phyloP scores from a whole-genome alignment of 1,284 basidiomycete genomes.

The Pisolithus thermaeus region DNA sequence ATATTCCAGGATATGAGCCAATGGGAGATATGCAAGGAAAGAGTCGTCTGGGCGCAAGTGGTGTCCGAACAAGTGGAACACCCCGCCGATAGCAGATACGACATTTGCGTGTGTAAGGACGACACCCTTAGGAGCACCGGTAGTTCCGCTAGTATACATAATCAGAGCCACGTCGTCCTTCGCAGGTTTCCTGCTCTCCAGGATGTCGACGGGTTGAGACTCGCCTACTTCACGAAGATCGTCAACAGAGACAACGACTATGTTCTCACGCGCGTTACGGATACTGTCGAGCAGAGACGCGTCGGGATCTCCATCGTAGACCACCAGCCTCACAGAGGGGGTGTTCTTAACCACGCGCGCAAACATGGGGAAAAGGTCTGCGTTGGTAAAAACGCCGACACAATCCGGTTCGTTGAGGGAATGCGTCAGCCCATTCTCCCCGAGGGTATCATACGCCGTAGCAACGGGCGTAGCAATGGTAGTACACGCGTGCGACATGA shows the following conservation, averaged over 20 bases:
- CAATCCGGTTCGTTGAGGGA: slow-evolving; percentile 91
- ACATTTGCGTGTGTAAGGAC: slow-evolving; percentile 87
- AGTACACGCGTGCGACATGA: slow-evolving; percentile 79
- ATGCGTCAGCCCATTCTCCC: slow-evolving; percentile 82
- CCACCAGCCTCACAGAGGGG: slow-evolving; percentile 69
- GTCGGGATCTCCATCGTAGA: slow-evolving; percentile 80
- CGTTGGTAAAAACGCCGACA: slow-evolving; percentile 88
- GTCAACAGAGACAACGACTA: slow-evolving; percentile 62
- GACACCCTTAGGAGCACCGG: slow-evolving; percentile 92
- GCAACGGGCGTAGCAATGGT: slow-evolving; percentile 79
- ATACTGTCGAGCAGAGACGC: slow-evolving; percentile 56
- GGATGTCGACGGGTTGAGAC: slow-evolving; percentile 44
- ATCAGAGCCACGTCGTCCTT: slow-evolving; percentile 77
- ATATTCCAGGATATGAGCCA: slow-evolving; percentile 88
- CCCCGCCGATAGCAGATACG: slow-evolving; percentile 77
- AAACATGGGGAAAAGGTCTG: slow-evolving; percentile 75
- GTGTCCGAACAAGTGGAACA: slow-evolving; percentile 73
- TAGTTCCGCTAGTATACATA: slow-evolving; percentile 97
- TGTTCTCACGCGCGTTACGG: slow-evolving; percentile 42
- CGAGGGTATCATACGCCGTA: slow-evolving; percentile 96
- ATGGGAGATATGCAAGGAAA: slow-evolving; percentile 88
- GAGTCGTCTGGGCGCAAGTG: slow-evolving; percentile 65
- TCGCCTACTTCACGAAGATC: slow-evolving; percentile 66
- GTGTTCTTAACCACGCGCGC: slow-evolving; percentile 65
- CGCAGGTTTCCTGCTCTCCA: slow-evolving; percentile 52